These are phyloP conservation scores for Dictyostelium firmibasis DNA, from an alignment of 78 protist species.

Conservation along the genomic window DNA sequence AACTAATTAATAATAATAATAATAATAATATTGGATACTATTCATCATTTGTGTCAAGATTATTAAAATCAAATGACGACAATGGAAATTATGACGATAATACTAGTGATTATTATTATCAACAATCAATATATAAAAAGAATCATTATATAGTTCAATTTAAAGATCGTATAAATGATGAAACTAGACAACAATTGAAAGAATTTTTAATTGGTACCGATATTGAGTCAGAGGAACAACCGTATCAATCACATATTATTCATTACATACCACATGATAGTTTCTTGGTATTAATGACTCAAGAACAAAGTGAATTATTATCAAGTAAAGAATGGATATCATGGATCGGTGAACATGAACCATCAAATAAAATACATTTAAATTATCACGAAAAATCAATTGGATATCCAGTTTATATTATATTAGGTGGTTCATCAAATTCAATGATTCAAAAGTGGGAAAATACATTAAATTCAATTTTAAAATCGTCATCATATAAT, in stretches of 20 bases:
- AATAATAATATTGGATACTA: neutral
- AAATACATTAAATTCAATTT: neutral
- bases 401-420: neutral
- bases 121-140: neutral
- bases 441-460: neutral
- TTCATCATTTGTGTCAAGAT: neutral
- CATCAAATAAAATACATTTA: neutral
- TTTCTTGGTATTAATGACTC: slow-evolving; percentile 26
- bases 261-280: slow-evolving; percentile 49
- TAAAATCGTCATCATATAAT: neutral
- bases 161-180: neutral
- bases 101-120: neutral
- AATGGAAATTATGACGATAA: neutral
- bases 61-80: neutral
- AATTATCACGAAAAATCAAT: neutral
- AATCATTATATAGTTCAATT: slow-evolving; percentile 11
- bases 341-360: slow-evolving; percentile 41
- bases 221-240: neutral
- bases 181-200: neutral
- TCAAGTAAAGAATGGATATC: neutral
- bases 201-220: neutral
- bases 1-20: neutral
- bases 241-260: neutral
- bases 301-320: neutral
- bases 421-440: neutral